Evolutionary conservation across 345 rosid species (phyloP), one percentile per base, ranked within the genome.

Genomic region (Melaleuca quinquenervia): DNA sequence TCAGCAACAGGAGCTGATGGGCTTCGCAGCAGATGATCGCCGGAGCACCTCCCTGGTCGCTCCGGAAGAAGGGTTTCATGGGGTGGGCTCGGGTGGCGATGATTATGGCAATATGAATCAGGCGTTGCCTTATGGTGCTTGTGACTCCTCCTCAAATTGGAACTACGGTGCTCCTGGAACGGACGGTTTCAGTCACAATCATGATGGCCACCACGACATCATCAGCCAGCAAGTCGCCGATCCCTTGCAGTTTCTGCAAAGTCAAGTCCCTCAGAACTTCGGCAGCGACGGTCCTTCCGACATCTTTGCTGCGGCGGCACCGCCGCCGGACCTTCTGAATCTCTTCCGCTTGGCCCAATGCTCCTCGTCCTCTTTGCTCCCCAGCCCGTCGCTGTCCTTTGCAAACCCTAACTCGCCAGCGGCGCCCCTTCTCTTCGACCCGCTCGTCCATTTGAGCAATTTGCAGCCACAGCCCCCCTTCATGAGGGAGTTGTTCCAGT

Each of bases 261-360:
- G 56, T 32, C 56, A 82, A 11, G n/a, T 48, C 58, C 84, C 14
- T 20, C 62, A 41, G 50, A 50, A 13, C 48, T 55, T 83, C 24
- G 18, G 49, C 83, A 52, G 26, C 70, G 74, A 11, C 70, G 54
- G 53, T 84, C 20, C 36, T 85, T 62, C 13, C 83, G 80, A 36
- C 52, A 26, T 85, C 83, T 88, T 89, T n/a, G 78, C 85, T 29
- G 52, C 64, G 64, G 90, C 91, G 1, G 62, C 13, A 26, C 26
- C 24, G 80, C 48, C 48, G 48, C 94, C 96, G 49, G 96, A 94
- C 87, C 96, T 96, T 80, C 93, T 94, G 49, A 94, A 91, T 88
- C 96, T 96, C 80, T 88, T 93, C 86, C 92, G 94, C 70, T 86
- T 82, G 26, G 56, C 53, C 16, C 15, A 26, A 51, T 82, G 56